Percentiles rank a stretch among this genome's conserved stretches.
phyloP scores from a whole-genome alignment of 805 yeast genomes.

The Hemisphaericaspora nanyangensis region DNA sequence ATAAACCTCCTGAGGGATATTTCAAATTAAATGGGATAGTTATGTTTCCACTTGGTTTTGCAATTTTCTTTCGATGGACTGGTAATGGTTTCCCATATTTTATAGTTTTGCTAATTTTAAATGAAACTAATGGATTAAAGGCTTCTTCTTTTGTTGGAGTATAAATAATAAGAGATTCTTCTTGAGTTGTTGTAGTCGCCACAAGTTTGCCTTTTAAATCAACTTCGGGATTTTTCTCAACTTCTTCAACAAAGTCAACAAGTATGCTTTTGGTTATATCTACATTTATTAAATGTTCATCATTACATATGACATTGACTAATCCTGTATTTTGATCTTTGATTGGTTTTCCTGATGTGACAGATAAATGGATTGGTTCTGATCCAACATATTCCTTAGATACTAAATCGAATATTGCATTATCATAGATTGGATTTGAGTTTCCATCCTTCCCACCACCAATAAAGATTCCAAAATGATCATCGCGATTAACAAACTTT shows the following conservation, averaged over 20 bases:
- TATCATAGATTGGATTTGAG: slow-evolving; percentile 27
- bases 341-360: slow-evolving; percentile 9
- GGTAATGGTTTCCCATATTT: slow-evolving; percentile 29
- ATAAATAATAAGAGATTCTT: slow-evolving; percentile 31
- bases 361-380: slow-evolving; percentile 14
- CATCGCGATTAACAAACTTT: slow-evolving; percentile 30
- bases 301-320: slow-evolving; percentile 9
- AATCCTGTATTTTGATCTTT: slow-evolving; percentile 12
- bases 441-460: slow-evolving; percentile 49
- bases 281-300: slow-evolving; percentile 19
- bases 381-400: slow-evolving; percentile 28
- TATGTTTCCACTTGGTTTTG: slow-evolving; percentile 4
- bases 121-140: slow-evolving; percentile 31
- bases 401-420: slow-evolving; percentile 44
- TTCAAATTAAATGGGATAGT: slow-evolving; percentile 46
- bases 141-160: slow-evolving; percentile 20
- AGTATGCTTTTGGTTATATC: slow-evolving; percentile 33
- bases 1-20: slow-evolving; percentile 58
- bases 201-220: not conserved
- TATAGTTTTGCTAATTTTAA: slow-evolving; percentile 31
- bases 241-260: slow-evolving; percentile 25
- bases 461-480: slow-evolving; percentile 48
- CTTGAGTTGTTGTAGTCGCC: slow-evolving; percentile 5
- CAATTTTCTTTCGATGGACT: slow-evolving; percentile 21
- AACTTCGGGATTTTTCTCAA: slow-evolving; percentile 8